These are phyloP conservation scores for Fraxinus platypoda DNA, from an alignment of 305 asterid species.

Conservation along the genomic window DNA sequence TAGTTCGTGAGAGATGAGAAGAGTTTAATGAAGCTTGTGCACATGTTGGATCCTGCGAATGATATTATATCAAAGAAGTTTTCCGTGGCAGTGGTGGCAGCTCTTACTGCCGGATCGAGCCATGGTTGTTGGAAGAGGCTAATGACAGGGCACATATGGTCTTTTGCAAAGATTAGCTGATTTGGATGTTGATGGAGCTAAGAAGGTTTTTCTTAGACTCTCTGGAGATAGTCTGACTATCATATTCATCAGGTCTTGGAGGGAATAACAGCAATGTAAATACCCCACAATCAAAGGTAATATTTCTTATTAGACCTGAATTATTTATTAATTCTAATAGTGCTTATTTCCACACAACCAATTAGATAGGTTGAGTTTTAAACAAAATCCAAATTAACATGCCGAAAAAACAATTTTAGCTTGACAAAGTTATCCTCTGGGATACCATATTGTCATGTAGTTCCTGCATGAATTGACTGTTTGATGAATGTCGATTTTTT, in stretches of 20 bases:
- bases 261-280: slow-evolving; percentile 42
- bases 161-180: slow-evolving; percentile 71
- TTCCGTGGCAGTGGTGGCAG: slow-evolving; percentile 70
- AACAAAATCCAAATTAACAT: background rate
- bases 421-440: slow-evolving; percentile 6
- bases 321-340: slow-evolving; percentile 6
- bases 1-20: slow-evolving; percentile 83
- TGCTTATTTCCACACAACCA: background rate
- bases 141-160: slow-evolving; percentile 51
- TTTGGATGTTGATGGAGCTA: slow-evolving; percentile 72
- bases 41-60: slow-evolving; percentile 71
- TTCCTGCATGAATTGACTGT: slow-evolving; percentile 16
- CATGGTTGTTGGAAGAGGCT: slow-evolving; percentile 78
- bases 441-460: background rate
- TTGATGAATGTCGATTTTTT: slow-evolving; percentile 4
- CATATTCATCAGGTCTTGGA: slow-evolving; percentile 69
- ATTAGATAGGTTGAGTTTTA: background rate
- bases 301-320: background rate
- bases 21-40: slow-evolving; percentile 65
- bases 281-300: slow-evolving; percentile 45
- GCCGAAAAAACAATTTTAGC: background rate
- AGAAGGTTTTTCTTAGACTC: slow-evolving; percentile 82
- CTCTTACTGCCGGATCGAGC: slow-evolving; percentile 82
- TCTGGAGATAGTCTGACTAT: slow-evolving; percentile 69
- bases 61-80: slow-evolving; percentile 71